phyloP scores from a whole-genome alignment of 1,284 basidiomycete species.

The Schizophyllum commune region DNA sequence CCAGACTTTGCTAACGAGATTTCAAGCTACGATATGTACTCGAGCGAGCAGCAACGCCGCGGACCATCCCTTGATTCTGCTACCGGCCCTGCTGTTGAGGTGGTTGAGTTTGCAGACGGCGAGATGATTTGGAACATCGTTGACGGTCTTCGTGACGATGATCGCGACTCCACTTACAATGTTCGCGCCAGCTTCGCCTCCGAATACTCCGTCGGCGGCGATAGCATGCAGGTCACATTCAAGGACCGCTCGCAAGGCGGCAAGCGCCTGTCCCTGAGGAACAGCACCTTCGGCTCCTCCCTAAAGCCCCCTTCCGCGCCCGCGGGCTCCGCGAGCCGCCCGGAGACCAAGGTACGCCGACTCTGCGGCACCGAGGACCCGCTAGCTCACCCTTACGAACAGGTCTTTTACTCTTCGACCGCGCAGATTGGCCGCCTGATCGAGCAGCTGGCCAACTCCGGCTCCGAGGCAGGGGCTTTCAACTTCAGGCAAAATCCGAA shows the following conservation, averaged over 20 bases:
- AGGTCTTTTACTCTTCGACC: constrained; percentile 76
- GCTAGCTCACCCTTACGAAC: constrained; percentile 12
- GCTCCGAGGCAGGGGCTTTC: constrained; percentile 73
- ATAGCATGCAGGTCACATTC: constrained; percentile 59
- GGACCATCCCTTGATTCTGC: not conserved
- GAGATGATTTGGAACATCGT: constrained; percentile 81
- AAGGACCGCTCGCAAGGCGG: constrained; percentile 55
- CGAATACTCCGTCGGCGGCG: constrained; percentile 53
- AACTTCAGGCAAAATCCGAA: constrained; percentile 41
- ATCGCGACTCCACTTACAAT: constrained; percentile 59
- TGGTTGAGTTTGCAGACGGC: constrained; percentile 74
- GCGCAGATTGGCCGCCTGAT: constrained; percentile 74
- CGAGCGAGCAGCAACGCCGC: constrained; percentile 36
- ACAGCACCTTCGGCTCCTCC: constrained; percentile 11
- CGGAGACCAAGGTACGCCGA: constrained; percentile 68
- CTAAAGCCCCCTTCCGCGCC: constrained; percentile 32
- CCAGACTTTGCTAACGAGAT: constrained; percentile 14
- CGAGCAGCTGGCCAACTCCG: constrained; percentile 62
- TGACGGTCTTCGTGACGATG: constrained; percentile 71
- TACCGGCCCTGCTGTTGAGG: constrained; percentile 58
- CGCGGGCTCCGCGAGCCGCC: constrained; percentile 42
- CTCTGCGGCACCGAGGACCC: constrained; percentile 10
- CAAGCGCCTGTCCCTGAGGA: constrained; percentile 29
- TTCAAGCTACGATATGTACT: constrained; percentile 72
- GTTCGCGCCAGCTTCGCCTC: constrained; percentile 66